These are phyloP conservation scores for Tulasnella sp. DNA, from an alignment of 768 basidiomycete species.

Conservation along the genomic window DNA sequence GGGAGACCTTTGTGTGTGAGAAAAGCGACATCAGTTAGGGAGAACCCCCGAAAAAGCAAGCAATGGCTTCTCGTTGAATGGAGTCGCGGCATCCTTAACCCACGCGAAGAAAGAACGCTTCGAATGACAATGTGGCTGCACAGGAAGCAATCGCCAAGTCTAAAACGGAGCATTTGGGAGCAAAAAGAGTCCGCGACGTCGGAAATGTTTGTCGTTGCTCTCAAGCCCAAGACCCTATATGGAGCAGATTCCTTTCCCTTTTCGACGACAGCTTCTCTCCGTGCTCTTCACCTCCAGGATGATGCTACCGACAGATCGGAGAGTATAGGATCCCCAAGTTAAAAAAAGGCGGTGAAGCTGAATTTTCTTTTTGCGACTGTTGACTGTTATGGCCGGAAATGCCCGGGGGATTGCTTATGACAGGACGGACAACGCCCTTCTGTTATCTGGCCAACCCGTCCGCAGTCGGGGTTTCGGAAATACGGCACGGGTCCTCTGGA, in stretches of 20 bases:
- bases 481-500: background rate
- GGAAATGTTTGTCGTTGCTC: background rate
- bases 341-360: background rate
- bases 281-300: background rate
- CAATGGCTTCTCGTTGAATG: background rate
- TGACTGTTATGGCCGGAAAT: background rate
- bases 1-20: background rate
- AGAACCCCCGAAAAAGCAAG: background rate
- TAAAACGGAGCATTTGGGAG: background rate
- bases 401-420: background rate
- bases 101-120: background rate
- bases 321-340: background rate
- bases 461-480: slow-evolving; percentile 1
- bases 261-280: background rate
- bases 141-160: slow-evolving; percentile 8
- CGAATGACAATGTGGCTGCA: slow-evolving; percentile 6
- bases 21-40: background rate
- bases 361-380: background rate
- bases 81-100: background rate
- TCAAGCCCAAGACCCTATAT: background rate
- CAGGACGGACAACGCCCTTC: background rate
- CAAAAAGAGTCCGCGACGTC: background rate
- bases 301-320: background rate
- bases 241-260: background rate
- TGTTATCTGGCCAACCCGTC: background rate